These are phyloP conservation scores for Elsinoe fawcettii DNA, from an alignment of 2,329 filamentous ascomycete species.

Conservation along the genomic window DNA sequence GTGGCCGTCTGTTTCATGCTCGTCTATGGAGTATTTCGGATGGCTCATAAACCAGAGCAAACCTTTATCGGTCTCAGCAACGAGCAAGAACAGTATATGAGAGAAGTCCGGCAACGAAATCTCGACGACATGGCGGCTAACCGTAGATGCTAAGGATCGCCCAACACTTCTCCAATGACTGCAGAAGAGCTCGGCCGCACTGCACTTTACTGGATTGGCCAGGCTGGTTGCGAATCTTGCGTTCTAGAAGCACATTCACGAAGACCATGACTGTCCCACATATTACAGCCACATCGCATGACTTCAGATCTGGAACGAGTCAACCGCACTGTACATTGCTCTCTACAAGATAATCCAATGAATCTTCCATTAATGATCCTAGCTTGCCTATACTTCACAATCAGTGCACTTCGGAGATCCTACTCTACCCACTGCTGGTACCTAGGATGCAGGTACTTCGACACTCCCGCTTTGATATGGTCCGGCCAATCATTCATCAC, in stretches of 20 bases:
- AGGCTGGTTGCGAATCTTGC: too few relatives aligned
- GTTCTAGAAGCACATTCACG: too few relatives aligned
- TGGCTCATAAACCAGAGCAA: neutral
- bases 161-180: neutral
- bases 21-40: neutral
- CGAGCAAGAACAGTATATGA: conserved; percentile 11
- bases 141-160: neutral
- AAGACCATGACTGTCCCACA: too few relatives aligned
- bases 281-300: too few relatives aligned
- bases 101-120: conserved; percentile 9
- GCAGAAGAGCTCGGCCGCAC: too few relatives aligned
- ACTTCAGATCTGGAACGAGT: too few relatives aligned
- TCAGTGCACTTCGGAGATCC: neutral
- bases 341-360: too few relatives aligned
- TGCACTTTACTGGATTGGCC: too few relatives aligned
- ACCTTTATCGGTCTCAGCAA: neutral
- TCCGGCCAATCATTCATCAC: conserved; percentile 6
- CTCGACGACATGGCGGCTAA: neutral
- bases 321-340: too few relatives aligned
- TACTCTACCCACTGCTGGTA: conserved; percentile 3
- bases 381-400: too few relatives aligned
- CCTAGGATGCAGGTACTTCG: neutral
- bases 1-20: neutral
- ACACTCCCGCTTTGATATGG: neutral
- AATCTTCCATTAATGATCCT: too few relatives aligned